Percentiles rank a stretch among this genome's conserved stretches.
Conservation (phyloP, 2,329 filamentous ascomycete species). For the Talaromyces sp. region DNA sequence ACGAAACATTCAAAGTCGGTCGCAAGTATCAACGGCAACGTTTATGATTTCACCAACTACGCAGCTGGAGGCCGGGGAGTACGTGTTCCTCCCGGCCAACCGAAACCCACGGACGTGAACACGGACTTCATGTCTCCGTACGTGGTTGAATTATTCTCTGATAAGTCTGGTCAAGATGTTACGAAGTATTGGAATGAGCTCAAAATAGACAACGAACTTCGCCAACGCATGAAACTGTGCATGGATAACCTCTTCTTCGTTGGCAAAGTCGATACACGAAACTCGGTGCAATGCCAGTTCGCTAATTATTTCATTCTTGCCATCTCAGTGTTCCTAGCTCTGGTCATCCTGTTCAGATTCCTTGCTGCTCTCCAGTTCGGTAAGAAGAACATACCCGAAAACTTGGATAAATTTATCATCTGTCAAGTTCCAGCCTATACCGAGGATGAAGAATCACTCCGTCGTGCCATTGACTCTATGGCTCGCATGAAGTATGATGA, state of each 20-base stretch:
- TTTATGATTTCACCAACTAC: constrained; percentile 91
- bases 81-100: constrained; percentile 51
- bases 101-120: constrained; percentile 47
- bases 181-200: constrained; percentile 78
- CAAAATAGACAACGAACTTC: constrained; percentile 52
- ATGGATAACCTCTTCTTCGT: constrained; percentile 94
- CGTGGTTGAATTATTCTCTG: constrained; percentile 72
- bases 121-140: constrained; percentile 75
- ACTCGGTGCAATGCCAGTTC: constrained; percentile 79
- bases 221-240: constrained; percentile 70
- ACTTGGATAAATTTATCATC: constrained; percentile 97
- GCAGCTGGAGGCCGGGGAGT: constrained; percentile 67
- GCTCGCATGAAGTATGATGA: constrained; percentile 96
- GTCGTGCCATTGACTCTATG: constrained; percentile 93
- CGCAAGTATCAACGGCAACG: constrained; percentile 69
- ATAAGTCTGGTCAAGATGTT: constrained; percentile 71
- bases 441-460: constrained; percentile 94
- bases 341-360: constrained; percentile 92
- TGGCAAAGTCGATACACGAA: constrained; percentile 85
- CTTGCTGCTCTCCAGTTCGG: constrained; percentile 92
- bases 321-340: constrained; percentile 73
- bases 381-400: constrained; percentile 85
- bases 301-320: constrained; percentile 84
- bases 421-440: constrained; percentile 97
- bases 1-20: constrained; percentile 58